Percentiles rank a stretch among this genome's conserved stretches.
These are phyloP conservation scores for Rubia tinctorum DNA, from an alignment of 305 asterid genomes.

Conservation along the genomic window DNA sequence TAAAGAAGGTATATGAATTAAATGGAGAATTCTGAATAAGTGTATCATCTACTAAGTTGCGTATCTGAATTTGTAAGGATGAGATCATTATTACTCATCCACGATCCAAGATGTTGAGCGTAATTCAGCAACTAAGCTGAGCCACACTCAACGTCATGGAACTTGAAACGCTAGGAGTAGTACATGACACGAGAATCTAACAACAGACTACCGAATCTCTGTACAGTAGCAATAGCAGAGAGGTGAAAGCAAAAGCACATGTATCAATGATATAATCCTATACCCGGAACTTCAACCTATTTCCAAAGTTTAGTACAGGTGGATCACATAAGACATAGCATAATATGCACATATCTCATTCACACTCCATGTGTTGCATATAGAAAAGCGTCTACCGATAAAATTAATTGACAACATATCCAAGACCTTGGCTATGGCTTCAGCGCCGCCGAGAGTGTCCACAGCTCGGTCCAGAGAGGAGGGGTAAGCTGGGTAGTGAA, in stretches of 20 bases:
- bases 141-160: neutral
- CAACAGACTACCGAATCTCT: no score
- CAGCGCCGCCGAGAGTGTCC: conserved; percentile 82
- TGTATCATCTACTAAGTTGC: neutral
- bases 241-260: neutral
- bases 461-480: conserved; percentile 76
- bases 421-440: conserved; percentile 68
- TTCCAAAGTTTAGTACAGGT: neutral
- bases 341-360: neutral
- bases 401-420: neutral
- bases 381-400: neutral
- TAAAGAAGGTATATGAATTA: neutral
- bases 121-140: neutral
- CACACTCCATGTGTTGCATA: neutral
- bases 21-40: neutral
- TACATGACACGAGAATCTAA: no score
- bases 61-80: neutral
- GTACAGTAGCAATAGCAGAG: neutral
- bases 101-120: neutral
- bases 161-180: neutral
- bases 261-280: no score
- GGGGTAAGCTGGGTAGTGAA: conserved; percentile 91
- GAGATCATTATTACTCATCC: neutral
- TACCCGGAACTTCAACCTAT: neutral
- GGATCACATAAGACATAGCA: neutral